Percentiles rank a stretch among this genome's conserved stretches.
phyloP scores from a whole-genome alignment of 2,329 filamentous ascomycete genomes.

The Nemania bipapillata region DNA sequence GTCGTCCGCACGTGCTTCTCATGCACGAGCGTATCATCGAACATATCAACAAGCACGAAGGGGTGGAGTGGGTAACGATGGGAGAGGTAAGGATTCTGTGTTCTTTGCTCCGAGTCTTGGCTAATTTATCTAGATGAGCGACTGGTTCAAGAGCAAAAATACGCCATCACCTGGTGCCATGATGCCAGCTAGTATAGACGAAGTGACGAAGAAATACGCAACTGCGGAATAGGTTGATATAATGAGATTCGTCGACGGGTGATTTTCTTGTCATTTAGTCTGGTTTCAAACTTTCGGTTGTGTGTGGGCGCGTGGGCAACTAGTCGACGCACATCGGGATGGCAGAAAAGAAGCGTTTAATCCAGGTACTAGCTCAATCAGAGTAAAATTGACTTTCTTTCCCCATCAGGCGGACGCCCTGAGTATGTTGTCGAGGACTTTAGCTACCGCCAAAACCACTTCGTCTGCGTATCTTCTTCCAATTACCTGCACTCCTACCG shows the following conservation, averaged over 20 bases:
- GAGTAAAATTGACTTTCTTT: neutral
- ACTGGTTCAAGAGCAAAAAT: conserved; percentile 77
- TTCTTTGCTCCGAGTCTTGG: neutral
- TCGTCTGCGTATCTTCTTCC: conserved; percentile 65
- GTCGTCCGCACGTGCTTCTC: conserved; percentile 63
- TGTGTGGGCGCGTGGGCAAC: neutral
- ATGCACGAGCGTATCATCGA: conserved; percentile 41
- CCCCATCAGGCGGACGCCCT: neutral
- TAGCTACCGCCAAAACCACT: conserved; percentile 60
- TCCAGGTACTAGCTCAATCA: neutral
- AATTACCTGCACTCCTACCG: conserved; percentile 65
- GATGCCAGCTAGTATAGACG: conserved; percentile 58
- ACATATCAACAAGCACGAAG: conserved; percentile 56
- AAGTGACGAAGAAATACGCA: conserved; percentile 36
- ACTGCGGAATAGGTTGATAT: neutral
- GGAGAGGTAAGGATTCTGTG: conserved; percentile 44
- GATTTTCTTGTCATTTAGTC: neutral
- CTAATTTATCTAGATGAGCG: conserved; percentile 66
- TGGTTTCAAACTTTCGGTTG: neutral
- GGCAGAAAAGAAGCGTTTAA: neutral
- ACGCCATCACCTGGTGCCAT: conserved; percentile 65
- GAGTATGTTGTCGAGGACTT: conserved; percentile 49
- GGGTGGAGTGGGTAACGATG: conserved; percentile 43
- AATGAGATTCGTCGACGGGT: neutral
- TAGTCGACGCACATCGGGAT: neutral